Evolutionary conservation across 306 rosid genomes (phyloP).

Genomic region (Vigna radiata): DNA sequence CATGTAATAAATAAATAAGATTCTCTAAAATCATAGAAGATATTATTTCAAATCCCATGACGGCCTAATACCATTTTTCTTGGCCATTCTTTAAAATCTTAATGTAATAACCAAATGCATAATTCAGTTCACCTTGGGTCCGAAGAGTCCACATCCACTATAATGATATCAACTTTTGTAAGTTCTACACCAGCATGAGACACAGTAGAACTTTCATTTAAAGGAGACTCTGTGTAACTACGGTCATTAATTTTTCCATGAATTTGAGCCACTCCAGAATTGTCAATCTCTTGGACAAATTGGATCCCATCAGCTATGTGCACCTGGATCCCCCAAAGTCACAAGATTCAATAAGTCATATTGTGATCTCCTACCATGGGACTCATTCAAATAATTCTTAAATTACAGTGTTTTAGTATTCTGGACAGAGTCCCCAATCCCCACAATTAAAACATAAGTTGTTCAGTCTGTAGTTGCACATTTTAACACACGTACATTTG

Average conservation of each 20-base stretch:
- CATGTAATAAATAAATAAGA: conserved; percentile 28
- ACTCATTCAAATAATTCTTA: conserved; percentile 35
- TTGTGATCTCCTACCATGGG: conserved; percentile 10
- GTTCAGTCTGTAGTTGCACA: background rate
- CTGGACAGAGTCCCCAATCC: background rate
- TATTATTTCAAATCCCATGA: conserved; percentile 9
- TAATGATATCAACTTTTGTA: conserved; percentile 71
- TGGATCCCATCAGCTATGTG: conserved; percentile 89
- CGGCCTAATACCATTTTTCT: conserved; percentile 6
- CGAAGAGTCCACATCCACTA: conserved; percentile 90
- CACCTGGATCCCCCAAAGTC: conserved; percentile 64
- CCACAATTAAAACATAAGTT: background rate
- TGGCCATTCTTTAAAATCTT: conserved; percentile 8
- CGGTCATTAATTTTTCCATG: conserved; percentile 38
- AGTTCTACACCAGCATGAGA: conserved; percentile 46
- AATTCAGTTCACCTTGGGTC: conserved; percentile 76
- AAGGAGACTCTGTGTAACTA: conserved; percentile 32
- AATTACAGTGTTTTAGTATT: background rate
- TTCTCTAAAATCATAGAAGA: conserved; percentile 34
- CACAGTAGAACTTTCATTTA: conserved; percentile 43
- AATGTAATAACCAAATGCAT: conserved; percentile 31
- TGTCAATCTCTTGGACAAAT: conserved; percentile 60
- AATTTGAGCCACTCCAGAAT: conserved; percentile 39
- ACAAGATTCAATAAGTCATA: conserved; percentile 28
- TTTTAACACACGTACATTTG: conserved; percentile 1